phyloP scores from a whole-genome alignment of 106 monocot genomes.

The Narthecium ossifragum region DNA sequence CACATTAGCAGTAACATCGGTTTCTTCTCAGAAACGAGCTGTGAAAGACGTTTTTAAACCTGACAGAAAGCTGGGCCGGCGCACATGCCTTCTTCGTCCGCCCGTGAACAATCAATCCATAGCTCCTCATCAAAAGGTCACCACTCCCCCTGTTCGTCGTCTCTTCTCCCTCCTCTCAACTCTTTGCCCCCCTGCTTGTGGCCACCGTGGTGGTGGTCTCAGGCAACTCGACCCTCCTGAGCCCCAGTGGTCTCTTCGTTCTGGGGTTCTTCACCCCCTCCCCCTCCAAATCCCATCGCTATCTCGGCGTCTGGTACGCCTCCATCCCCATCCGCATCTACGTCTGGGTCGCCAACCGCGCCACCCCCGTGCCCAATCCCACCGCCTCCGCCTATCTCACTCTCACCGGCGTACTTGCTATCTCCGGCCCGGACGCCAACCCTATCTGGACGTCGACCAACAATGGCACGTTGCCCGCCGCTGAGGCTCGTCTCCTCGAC shows the following conservation, averaged over 20 bases:
- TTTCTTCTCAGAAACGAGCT: no score
- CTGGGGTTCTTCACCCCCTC: conserved; percentile 51
- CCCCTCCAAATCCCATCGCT: conserved; percentile 18
- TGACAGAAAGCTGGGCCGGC: no score
- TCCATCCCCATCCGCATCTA: conserved; percentile 51
- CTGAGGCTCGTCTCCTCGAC: conserved; percentile 27
- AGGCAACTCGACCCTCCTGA: conserved; percentile 41
- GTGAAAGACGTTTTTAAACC: no score
- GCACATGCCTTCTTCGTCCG: no score
- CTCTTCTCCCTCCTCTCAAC: background rate
- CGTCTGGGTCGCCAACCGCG: conserved; percentile 67
- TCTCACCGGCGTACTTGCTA: conserved; percentile 16
- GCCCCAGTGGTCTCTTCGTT: conserved; percentile 41
- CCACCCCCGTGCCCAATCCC: conserved; percentile 9
- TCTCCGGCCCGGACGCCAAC: conserved; percentile 11
- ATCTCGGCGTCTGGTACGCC: conserved; percentile 62
- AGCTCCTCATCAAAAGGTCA: no score
- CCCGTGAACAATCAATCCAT: no score
- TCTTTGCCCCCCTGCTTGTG: background rate
- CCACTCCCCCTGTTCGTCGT: no score
- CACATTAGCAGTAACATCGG: no score
- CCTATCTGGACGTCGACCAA: conserved; percentile 31
- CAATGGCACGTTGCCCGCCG: conserved; percentile 19
- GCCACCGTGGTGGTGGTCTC: conserved; percentile 5
- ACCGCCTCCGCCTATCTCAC: conserved; percentile 6